Percentiles rank a stretch among this genome's conserved stretches.
These are phyloP conservation scores for Mycogone perniciosa DNA, from an alignment of 2,329 filamentous ascomycete species.

Conservation along the genomic window DNA sequence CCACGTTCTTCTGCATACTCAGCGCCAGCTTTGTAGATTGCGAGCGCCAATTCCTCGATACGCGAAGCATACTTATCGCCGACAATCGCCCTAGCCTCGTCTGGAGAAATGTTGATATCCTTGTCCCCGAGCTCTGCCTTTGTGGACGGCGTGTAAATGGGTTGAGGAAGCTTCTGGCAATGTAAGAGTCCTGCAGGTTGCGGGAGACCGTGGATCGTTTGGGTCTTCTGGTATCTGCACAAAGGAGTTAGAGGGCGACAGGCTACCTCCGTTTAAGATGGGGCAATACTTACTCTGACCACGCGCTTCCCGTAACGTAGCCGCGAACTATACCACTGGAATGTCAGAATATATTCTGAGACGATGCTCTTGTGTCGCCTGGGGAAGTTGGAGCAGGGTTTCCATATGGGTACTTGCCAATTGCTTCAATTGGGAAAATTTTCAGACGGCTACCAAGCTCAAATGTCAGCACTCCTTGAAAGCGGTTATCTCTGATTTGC, in stretches of 20 bases:
- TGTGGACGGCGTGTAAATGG: constrained; percentile 66
- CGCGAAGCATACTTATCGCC: constrained; percentile 27
- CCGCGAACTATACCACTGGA: constrained; percentile 50
- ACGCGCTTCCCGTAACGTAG: constrained; percentile 82
- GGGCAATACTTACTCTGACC: constrained; percentile 50
- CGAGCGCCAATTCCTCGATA: constrained; percentile 27
- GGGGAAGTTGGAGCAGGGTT: neutral
- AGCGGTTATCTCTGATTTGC: neutral
- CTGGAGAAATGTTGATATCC: constrained; percentile 78
- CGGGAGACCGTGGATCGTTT: constrained; percentile 73
- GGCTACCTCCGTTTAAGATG: neutral
- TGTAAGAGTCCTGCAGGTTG: constrained; percentile 63
- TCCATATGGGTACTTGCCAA: constrained; percentile 23
- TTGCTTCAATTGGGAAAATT: constrained; percentile 22
- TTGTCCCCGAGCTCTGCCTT: constrained; percentile 76
- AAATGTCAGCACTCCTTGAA: neutral
- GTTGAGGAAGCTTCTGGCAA: constrained; percentile 60
- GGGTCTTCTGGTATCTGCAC: constrained; percentile 48
- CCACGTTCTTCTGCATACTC: constrained; percentile 49
- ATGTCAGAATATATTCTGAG: no score
- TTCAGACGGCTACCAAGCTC: constrained; percentile 11
- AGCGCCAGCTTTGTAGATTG: constrained; percentile 40
- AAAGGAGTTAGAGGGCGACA: neutral
- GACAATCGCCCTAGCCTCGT: constrained; percentile 46
- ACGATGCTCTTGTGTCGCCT: neutral